Conservation (phyloP, 352 stramenopile species). For the Peronospora farinosa region DNA sequence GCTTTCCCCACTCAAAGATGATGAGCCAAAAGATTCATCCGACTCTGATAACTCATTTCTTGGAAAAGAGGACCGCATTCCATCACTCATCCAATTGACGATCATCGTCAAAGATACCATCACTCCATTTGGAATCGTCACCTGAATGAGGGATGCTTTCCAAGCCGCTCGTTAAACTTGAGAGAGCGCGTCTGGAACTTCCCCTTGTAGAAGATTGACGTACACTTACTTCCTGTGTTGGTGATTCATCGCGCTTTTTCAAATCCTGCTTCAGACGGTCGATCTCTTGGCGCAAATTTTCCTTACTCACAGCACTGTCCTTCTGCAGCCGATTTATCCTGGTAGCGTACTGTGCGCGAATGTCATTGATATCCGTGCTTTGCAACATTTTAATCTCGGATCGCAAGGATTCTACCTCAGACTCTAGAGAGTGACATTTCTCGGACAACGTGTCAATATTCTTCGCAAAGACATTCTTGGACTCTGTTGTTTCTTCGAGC, state of each 20-base stretch:
- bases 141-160: constrained; percentile 21
- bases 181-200: constrained; percentile 3
- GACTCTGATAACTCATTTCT: constrained; percentile 52
- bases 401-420: constrained; percentile 47
- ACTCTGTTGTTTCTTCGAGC: constrained; percentile 34
- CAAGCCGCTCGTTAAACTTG: constrained; percentile 9
- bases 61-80: constrained; percentile 44
- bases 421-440: constrained; percentile 34
- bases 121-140: constrained; percentile 21
- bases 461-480: constrained; percentile 48
- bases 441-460: constrained; percentile 43
- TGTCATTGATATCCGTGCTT: constrained; percentile 47
- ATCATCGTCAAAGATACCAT: constrained; percentile 28
- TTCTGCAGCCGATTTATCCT: constrained; percentile 52
- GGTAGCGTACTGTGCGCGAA: constrained; percentile 37
- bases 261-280: constrained; percentile 49
- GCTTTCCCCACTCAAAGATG: constrained; percentile 8
- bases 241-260: constrained; percentile 27
- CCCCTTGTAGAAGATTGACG: constrained; percentile 9
- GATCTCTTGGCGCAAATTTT: constrained; percentile 43
- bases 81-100: constrained; percentile 24
- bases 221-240: constrained; percentile 14
- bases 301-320: constrained; percentile 36
- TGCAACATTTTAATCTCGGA: constrained; percentile 65
- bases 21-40: constrained; percentile 17